Base-by-base conservation (phyloP, 768 basidiomycete genomes). In the Lanmaoa pseudosensibilis region DNA sequence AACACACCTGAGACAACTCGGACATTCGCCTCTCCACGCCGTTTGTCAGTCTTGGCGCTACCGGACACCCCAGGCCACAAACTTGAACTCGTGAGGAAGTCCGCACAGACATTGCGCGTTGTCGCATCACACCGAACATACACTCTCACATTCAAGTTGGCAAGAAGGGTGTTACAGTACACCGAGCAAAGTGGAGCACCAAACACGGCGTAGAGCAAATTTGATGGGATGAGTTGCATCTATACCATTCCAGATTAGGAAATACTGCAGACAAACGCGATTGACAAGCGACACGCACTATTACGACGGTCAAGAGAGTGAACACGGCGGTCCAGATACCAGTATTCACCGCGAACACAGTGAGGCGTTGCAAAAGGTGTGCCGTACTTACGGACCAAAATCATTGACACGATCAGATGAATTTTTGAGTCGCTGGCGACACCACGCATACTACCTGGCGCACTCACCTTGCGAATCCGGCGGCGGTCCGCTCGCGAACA, bases 251-350 rank as follows among this genome's bases (percentile, higher is more conserved):
- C n/a, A n/a, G n/a, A n/a, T n/a, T n/a, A n/a, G n/a, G n/a, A n/a
- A n/a, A n/a, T n/a, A n/a, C n/a, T n/a, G n/a, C n/a, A n/a, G n/a
- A n/a, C 10, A 18, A 13, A 10, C 25, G n/a, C n/a, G n/a, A n/a
- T 9, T 11, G 47, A 48, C 10, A 18, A 25, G 23, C 34, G 16
- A 11, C 82, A 84, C 37, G 44, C 58, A 60, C 86, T 78, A 13
- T 80, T 79, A 55, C 81, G 9, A 47, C 0, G 2, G 46, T 69
- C 4, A 79, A 77, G 66, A 84, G 82, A 6, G 77, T 70, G 5
- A 64, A 68, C 0, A 79, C 79, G 57, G 85, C 83, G 15, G 82
- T 75, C 15, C 78, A 80, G 12, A 83, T 76, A 1, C 81, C 75
- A 5, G 55, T 50, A 19, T 52, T 50, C 9, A 55, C 46, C 1